Percentiles rank a stretch among this genome's conserved stretches.
phyloP scores from a whole-genome alignment of 129 eudicot genomes.

The Sambucus nigra region DNA sequence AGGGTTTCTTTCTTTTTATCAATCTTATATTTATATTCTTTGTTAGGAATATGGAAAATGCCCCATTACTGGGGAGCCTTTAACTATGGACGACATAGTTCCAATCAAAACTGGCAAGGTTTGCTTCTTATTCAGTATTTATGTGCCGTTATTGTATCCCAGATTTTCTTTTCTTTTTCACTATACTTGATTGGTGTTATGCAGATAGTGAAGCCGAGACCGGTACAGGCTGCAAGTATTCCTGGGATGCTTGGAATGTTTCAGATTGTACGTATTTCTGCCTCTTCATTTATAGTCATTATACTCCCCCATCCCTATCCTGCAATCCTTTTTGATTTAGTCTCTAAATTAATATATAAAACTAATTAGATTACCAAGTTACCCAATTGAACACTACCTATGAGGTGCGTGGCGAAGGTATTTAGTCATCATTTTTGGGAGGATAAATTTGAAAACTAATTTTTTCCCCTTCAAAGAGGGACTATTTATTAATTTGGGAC shows the following conservation, averaged over 20 bases:
- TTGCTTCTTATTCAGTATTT: constrained; percentile 1
- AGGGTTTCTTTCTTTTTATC: constrained; percentile 10
- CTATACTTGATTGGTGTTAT: not conserved
- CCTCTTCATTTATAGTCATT: not conserved
- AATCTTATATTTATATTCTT: not conserved
- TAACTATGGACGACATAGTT: constrained; percentile 72
- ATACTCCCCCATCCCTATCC: not conserved
- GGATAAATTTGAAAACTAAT: no score
- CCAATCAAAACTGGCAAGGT: constrained; percentile 91
- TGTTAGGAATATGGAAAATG: constrained; percentile 84
- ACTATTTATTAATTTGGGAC: no score
- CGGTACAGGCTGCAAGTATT: constrained; percentile 96
- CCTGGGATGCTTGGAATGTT: constrained; percentile 99
- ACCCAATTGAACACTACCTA: no score
- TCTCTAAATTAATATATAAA: no score
- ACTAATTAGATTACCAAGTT: no score
- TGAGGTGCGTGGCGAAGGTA: no score
- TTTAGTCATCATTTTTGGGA: no score
- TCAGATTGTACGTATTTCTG: constrained; percentile 56
- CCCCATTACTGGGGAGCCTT: constrained; percentile 76
- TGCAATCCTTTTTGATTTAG: no score
- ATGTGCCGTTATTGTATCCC: not conserved
- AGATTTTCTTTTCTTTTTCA: not conserved
- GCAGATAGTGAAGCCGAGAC: constrained; percentile 97
- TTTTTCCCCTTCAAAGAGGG: no score